Percentiles rank a stretch among this genome's conserved stretches.
Conservation (phyloP, 1,284 basidiomycete species). For the Phellinidium pouzarii region DNA sequence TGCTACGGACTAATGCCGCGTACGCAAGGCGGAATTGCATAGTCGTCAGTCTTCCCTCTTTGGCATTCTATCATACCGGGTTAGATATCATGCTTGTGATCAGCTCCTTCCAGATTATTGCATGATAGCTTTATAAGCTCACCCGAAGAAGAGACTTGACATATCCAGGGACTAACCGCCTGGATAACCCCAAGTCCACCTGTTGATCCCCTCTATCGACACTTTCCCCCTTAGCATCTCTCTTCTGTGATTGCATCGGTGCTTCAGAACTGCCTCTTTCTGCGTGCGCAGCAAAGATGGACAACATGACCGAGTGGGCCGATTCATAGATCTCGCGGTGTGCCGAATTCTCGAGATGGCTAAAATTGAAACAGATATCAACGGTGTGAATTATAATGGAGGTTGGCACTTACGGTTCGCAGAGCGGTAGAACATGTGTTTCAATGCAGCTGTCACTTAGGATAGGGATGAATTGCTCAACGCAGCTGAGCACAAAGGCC, state of each 20-base stretch:
- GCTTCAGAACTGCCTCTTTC: constrained; percentile 25
- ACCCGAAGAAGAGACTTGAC: constrained; percentile 59
- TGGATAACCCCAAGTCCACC: constrained; percentile 32
- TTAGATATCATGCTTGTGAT: neutral
- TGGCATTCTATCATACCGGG: constrained; percentile 48
- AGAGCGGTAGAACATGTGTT: constrained; percentile 47
- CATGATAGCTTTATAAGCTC: constrained; percentile 20
- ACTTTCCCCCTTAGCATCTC: constrained; percentile 4
- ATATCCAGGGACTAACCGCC: constrained; percentile 62
- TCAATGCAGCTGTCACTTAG: constrained; percentile 43
- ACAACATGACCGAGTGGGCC: constrained; percentile 65
- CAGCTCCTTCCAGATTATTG: neutral
- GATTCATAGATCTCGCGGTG: constrained; percentile 68
- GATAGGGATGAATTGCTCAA: constrained; percentile 63
- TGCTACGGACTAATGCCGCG: constrained; percentile 53
- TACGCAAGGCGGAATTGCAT: constrained; percentile 61
- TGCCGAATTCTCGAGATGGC: constrained; percentile 47
- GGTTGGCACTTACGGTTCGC: constrained; percentile 47
- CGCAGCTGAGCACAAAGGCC: constrained; percentile 55
- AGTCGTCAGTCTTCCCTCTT: constrained; percentile 47
- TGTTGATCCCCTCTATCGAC: neutral
- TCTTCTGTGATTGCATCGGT: constrained; percentile 21
- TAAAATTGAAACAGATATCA: constrained; percentile 23
- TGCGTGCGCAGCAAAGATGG: constrained; percentile 56
- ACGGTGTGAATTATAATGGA: neutral